Percentiles rank a stretch among this genome's conserved stretches.
Conservation (phyloP, 768 basidiomycete genomes). For the Favolaschia claudopus region DNA sequence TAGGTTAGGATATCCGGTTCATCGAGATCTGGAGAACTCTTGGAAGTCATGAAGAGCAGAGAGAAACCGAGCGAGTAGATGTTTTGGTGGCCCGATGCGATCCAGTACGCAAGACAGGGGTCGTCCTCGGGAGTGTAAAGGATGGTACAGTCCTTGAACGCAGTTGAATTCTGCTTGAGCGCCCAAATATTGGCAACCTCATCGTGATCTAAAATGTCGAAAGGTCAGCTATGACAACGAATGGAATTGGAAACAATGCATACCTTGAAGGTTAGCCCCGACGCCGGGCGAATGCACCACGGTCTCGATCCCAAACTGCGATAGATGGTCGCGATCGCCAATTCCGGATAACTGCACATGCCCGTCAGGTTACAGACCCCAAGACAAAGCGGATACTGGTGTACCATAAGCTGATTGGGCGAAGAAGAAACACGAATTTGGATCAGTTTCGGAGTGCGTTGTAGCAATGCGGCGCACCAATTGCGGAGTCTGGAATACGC, state of each 20-base stretch:
- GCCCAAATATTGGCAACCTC: constrained; percentile 37
- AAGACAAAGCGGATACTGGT: not conserved
- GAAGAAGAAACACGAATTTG: constrained; percentile 12
- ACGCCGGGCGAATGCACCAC: constrained; percentile 36
- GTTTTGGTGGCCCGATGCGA: constrained; percentile 26
- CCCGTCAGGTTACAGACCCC: not conserved
- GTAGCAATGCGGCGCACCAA: constrained; percentile 12
- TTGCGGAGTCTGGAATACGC: constrained; percentile 34
- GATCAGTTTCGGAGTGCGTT: too few species aligned
- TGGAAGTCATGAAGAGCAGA: constrained; percentile 26
- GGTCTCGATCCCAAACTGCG: constrained; percentile 30
- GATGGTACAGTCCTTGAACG: constrained; percentile 33
- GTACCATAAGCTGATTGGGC: constrained; percentile 24
- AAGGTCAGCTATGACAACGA: not conserved
- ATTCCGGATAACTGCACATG: constrained; percentile 35
- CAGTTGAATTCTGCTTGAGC: constrained; percentile 34
- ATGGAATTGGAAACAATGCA: constrained; percentile 32
- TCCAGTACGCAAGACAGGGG: constrained; percentile 36
- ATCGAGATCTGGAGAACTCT: constrained; percentile 24
- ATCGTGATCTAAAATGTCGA: constrained; percentile 34
- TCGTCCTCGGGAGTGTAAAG: constrained; percentile 30
- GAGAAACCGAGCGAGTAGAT: constrained; percentile 34
- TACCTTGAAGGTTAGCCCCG: constrained; percentile 39
- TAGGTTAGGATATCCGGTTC: constrained; percentile 38
- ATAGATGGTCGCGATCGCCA: constrained; percentile 28